Conservation (phyloP, 2,329 filamentous ascomycete species). For the Bipolaris cookei region DNA sequence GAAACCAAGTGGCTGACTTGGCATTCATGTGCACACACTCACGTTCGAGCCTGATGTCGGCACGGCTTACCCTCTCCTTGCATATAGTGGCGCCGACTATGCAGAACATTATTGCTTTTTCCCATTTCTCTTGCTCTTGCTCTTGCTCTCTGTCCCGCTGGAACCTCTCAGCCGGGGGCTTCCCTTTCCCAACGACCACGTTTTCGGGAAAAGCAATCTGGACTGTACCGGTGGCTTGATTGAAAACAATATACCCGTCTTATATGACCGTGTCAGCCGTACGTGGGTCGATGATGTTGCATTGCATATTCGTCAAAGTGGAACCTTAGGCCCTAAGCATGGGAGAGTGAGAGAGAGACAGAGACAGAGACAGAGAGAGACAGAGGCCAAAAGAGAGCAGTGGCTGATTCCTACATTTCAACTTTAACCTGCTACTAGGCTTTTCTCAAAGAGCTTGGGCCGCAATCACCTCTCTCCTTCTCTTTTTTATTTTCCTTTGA, state of each 20-base stretch:
- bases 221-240: background rate
- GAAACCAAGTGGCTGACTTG: slow-evolving; percentile 17
- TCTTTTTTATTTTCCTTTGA: background rate
- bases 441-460: slow-evolving; percentile 6
- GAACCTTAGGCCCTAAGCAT: background rate
- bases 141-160: background rate
- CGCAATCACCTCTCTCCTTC: too few relatives aligned
- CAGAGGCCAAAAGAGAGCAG: too few relatives aligned
- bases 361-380: too few relatives aligned
- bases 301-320: background rate
- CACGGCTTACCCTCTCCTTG: slow-evolving; percentile 15
- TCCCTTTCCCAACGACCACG: slow-evolving; percentile 13
- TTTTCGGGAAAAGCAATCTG: slow-evolving; percentile 4
- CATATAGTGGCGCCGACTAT: slow-evolving; percentile 16
- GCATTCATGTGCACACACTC: slow-evolving; percentile 7
- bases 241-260: background rate
- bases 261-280: background rate
- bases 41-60: slow-evolving; percentile 11
- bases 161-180: slow-evolving; percentile 5
- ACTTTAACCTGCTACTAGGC: too few relatives aligned
- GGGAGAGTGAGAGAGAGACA: background rate
- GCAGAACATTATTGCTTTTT: background rate
- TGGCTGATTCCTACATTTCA: too few relatives aligned
- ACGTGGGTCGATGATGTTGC: background rate
- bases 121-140: too few relatives aligned